Percentiles rank a stretch among this genome's conserved stretches.
phyloP scores from a whole-genome alignment of 352 stramenopile genomes.

The Thalassiosira pacifica region DNA sequence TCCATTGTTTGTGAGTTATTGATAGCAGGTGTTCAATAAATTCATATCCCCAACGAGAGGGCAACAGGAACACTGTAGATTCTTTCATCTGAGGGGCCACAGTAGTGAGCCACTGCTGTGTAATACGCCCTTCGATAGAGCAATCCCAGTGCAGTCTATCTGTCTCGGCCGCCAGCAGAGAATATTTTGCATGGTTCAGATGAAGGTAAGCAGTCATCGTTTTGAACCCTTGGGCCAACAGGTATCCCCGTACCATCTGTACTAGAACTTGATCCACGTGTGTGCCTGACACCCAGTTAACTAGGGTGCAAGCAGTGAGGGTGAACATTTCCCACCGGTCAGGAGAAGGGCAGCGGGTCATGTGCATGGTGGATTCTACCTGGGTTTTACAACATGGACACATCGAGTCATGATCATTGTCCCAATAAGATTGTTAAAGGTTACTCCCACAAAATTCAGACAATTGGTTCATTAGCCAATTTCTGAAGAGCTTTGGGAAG shows the following conservation, averaged over 20 bases:
- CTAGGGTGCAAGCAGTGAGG: background rate
- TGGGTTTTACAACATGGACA: background rate
- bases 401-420: background rate
- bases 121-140: slow-evolving; percentile 42
- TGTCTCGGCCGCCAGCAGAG: background rate
- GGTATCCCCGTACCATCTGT: slow-evolving; percentile 12
- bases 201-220: slow-evolving; percentile 1
- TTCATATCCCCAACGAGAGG: background rate
- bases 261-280: slow-evolving; percentile 3
- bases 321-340: background rate
- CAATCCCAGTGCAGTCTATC: slow-evolving; percentile 47
- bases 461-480: slow-evolving; percentile 45
- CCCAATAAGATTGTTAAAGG: slow-evolving; percentile 15
- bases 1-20: slow-evolving; percentile 55
- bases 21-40: slow-evolving; percentile 34
- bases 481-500: slow-evolving; percentile 27
- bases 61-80: background rate
- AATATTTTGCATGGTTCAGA: background rate
- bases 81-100: background rate
- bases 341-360: background rate
- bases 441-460: slow-evolving; percentile 37
- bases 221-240: background rate
- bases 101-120: background rate
- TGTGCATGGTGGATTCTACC: slow-evolving; percentile 11
- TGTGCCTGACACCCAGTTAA: slow-evolving; percentile 8